Conservation (phyloP, 768 basidiomycete genomes). For the Suillus subluteus region DNA sequence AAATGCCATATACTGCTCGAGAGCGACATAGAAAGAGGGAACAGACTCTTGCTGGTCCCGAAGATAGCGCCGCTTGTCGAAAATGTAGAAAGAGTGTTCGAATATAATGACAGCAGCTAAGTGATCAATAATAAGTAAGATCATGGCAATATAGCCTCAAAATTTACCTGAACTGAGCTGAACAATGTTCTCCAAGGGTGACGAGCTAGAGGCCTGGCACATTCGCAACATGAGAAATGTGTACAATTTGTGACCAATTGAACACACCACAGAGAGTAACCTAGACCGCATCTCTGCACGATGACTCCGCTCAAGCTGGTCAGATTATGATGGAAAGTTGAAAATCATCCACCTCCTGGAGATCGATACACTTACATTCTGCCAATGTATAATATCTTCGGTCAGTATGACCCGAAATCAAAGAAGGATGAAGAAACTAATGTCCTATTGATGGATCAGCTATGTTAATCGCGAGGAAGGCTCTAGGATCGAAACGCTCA, state of each 20-base stretch:
- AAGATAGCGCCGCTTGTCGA: not conserved
- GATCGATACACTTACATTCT: not conserved
- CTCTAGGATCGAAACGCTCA: not conserved
- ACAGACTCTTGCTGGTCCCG: not conserved
- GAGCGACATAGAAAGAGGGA: not conserved
- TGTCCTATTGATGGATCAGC: not conserved
- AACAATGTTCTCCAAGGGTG: not conserved
- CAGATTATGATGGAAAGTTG: not conserved
- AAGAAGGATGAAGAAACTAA: not conserved
- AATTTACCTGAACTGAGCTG: conserved; percentile 1
- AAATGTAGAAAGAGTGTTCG: not conserved
- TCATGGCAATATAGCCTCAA: not conserved
- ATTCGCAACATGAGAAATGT: not conserved
- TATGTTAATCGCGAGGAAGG: not conserved
- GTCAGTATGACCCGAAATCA: not conserved
- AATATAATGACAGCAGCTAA: not conserved
- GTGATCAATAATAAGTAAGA: not conserved
- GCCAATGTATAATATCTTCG: not conserved
- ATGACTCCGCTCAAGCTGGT: not conserved
- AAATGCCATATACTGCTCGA: not conserved
- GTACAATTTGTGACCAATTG: too few relatives aligned
- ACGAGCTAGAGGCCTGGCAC: not conserved
- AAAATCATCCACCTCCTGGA: not conserved
- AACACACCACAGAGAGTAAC: not conserved
- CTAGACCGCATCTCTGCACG: not conserved